phyloP scores from a whole-genome alignment of 768 basidiomycete species.

The Suillus occidentalis region DNA sequence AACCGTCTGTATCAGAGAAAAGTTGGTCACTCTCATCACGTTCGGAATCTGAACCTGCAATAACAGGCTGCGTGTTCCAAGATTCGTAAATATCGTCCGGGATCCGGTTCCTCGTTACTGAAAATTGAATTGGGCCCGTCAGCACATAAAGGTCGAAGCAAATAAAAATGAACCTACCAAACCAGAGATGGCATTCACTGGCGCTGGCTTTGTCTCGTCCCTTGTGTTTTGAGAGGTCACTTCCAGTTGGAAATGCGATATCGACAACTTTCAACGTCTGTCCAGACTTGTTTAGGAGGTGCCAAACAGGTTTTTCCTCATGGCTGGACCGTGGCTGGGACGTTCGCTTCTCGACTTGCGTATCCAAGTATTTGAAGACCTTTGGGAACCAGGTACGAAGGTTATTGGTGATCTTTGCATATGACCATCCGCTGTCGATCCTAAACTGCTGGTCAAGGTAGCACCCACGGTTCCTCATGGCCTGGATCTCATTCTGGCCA shows the following conservation, averaged over 20 bases:
- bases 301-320: not conserved
- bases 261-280: not conserved
- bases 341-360: not conserved
- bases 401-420: not conserved
- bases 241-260: not conserved
- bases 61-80: not conserved
- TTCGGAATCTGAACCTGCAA: not conserved
- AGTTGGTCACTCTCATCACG: not conserved
- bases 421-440: not conserved
- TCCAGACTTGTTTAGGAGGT: not conserved
- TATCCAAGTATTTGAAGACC: not conserved
- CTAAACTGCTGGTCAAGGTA: not conserved
- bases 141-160: not conserved
- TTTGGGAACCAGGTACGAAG: not conserved
- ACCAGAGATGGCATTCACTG: not conserved
- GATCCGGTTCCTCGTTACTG: not conserved
- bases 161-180: not conserved
- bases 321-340: not conserved
- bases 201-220: not conserved
- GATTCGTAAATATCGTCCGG: not conserved
- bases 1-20: not conserved
- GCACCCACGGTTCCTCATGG: not conserved
- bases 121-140: not conserved
- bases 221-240: not conserved
- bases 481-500: not conserved